A percentile compares a stretch with the other conserved stretches of the same genome.
These are phyloP conservation scores for Ganoderma leucocontextum DNA, from an alignment of 1,284 basidiomycete genomes.

Conservation along the genomic window DNA sequence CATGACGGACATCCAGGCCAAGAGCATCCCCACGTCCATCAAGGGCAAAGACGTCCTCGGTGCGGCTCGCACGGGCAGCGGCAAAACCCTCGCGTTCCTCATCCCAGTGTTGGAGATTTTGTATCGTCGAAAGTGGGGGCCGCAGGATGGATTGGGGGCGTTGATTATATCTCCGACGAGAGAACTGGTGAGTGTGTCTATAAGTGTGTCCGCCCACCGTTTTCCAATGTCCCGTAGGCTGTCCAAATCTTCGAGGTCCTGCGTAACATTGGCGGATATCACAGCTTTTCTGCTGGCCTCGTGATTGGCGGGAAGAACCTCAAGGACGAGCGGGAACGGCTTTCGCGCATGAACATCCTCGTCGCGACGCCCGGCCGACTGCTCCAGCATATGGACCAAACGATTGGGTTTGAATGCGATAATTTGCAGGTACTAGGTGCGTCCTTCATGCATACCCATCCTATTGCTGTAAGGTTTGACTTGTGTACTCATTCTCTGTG, in stretches of 20 bases:
- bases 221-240: slow-evolving; percentile 59
- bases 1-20: slow-evolving; percentile 86
- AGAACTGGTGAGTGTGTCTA: slow-evolving; percentile 74
- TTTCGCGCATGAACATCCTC: slow-evolving; percentile 96
- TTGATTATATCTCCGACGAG: slow-evolving; percentile 95
- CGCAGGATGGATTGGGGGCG: slow-evolving; percentile 88
- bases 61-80: slow-evolving; percentile 83
- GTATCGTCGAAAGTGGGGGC: slow-evolving; percentile 81
- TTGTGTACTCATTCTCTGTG: neutral
- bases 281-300: slow-evolving; percentile 9
- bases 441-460: slow-evolving; percentile 39
- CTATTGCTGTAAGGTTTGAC: neutral
- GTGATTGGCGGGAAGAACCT: slow-evolving; percentile 63
- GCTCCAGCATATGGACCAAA: slow-evolving; percentile 98
- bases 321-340: slow-evolving; percentile 63
- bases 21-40: slow-evolving; percentile 69
- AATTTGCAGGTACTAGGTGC: slow-evolving; percentile 91
- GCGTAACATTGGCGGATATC: slow-evolving; percentile 4
- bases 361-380: slow-evolving; percentile 96
- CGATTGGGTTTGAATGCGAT: slow-evolving; percentile 91
- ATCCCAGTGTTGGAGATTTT: slow-evolving; percentile 82
- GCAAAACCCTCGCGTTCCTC: slow-evolving; percentile 82
- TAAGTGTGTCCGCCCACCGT: neutral
- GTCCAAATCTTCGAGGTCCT: slow-evolving; percentile 88
- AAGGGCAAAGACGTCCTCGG: slow-evolving; percentile 79